Conservation (phyloP, 192 early-diverging fungal genomes). For the Dissophora globulifera region DNA sequence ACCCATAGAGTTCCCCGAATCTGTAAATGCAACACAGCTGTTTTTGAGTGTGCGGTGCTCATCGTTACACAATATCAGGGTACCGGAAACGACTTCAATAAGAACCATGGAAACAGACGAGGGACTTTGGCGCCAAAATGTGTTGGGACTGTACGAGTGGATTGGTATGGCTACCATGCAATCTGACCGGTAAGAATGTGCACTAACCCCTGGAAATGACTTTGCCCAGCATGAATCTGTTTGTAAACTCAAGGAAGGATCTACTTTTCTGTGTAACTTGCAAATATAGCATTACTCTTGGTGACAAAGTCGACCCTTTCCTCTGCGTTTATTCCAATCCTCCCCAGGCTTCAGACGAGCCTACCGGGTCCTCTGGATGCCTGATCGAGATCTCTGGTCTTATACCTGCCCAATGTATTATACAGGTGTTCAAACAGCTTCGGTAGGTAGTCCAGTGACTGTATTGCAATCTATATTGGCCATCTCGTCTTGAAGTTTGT, state of each 20-base stretch:
- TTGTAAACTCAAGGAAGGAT: not conserved
- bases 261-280: not conserved
- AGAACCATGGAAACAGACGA: slow-evolving; percentile 48
- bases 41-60: slow-evolving; percentile 14
- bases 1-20: slow-evolving; percentile 46
- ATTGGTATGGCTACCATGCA: slow-evolving; percentile 52
- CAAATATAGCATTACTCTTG: slow-evolving; percentile 45
- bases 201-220: not conserved
- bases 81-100: slow-evolving; percentile 45
- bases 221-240: not conserved
- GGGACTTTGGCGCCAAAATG: slow-evolving; percentile 37
- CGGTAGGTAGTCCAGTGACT: too few relatives aligned
- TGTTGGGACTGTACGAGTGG: slow-evolving; percentile 56
- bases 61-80: slow-evolving; percentile 12
- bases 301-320: slow-evolving; percentile 52
- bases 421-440: slow-evolving; percentile 30
- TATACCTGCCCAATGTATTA: slow-evolving; percentile 39
- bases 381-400: slow-evolving; percentile 49
- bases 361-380: slow-evolving; percentile 19
- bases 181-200: slow-evolving; percentile 39
- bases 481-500: too few relatives aligned
- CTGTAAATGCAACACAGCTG: slow-evolving; percentile 17
- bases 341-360: slow-evolving; percentile 9
- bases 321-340: slow-evolving; percentile 52
- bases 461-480: too few relatives aligned